Evolutionary conservation across 306 rosid genomes (phyloP).

Genomic region (Cicer bijugum): DNA sequence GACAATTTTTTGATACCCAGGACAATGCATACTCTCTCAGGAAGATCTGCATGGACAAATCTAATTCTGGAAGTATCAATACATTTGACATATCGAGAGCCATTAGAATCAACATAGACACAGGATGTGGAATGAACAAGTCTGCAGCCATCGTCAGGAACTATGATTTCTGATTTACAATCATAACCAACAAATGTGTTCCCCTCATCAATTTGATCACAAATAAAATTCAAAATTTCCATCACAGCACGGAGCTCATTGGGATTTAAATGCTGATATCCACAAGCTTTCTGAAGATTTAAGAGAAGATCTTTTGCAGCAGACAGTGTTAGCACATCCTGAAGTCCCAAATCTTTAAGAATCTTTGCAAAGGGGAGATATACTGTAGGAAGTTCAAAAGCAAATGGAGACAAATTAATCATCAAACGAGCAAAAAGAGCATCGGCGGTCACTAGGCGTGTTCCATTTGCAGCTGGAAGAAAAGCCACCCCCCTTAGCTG

Average conservation of each 20-base stretch:
- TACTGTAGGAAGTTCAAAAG: slow-evolving; percentile 85
- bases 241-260: slow-evolving; percentile 96
- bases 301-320: slow-evolving; percentile 83
- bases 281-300: slow-evolving; percentile 84
- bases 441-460: slow-evolving; percentile 83
- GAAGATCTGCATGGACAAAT: slow-evolving; percentile 88
- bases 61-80: slow-evolving; percentile 84
- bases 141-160: slow-evolving; percentile 94
- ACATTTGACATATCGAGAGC: slow-evolving; percentile 80
- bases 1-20: slow-evolving; percentile 83
- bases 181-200: slow-evolving; percentile 49
- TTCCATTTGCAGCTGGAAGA: slow-evolving; percentile 94
- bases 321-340: slow-evolving; percentile 73
- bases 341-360: slow-evolving; percentile 90
- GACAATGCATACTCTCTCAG: slow-evolving; percentile 73
- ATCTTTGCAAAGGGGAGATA: slow-evolving; percentile 86
- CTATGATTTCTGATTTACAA: slow-evolving; percentile 77
- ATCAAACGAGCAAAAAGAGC: slow-evolving; percentile 80
- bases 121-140: slow-evolving; percentile 88
- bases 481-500: slow-evolving; percentile 76
- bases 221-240: slow-evolving; percentile 81
- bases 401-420: slow-evolving; percentile 91
- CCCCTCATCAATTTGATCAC: slow-evolving; percentile 65
- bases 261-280: slow-evolving; percentile 92
- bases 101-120: slow-evolving; percentile 83